phyloP scores from a whole-genome alignment of 179 eudicot species.

The Silene coronaria region DNA sequence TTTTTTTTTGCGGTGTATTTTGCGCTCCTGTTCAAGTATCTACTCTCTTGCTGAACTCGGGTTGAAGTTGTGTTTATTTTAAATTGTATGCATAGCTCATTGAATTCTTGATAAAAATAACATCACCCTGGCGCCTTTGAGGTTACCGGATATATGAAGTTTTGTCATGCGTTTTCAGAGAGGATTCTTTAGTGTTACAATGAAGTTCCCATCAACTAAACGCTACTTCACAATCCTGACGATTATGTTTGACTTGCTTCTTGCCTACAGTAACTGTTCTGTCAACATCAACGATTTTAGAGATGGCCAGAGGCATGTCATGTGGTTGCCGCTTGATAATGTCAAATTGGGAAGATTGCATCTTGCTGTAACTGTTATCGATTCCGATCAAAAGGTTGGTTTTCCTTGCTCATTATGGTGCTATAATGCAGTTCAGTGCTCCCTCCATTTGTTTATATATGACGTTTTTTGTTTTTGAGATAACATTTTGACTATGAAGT shows the following conservation, averaged over 20 bases:
- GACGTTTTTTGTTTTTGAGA: too few relatives aligned
- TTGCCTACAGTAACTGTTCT: slow-evolving; percentile 59
- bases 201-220: too few relatives aligned
- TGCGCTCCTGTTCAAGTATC: not conserved
- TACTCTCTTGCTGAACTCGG: not conserved
- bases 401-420: not conserved
- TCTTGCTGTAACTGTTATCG: slow-evolving; percentile 70
- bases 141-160: too few relatives aligned
- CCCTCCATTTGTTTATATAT: too few relatives aligned
- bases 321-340: slow-evolving; percentile 77
- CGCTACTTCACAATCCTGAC: not conserved
- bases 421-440: not conserved
- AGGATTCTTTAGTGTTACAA: too few relatives aligned
- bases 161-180: too few relatives aligned
- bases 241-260: slow-evolving; percentile 10
- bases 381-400: slow-evolving; percentile 51
- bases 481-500: too few relatives aligned
- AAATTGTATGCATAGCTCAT: not conserved
- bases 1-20: not conserved
- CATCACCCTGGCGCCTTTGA: not conserved
- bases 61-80: too few relatives aligned
- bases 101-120: not conserved
- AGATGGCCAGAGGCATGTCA: slow-evolving; percentile 83
- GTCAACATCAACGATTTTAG: slow-evolving; percentile 52
- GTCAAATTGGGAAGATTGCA: slow-evolving; percentile 77